Percentiles rank a stretch among this genome's conserved stretches.
phyloP scores from a whole-genome alignment of 139 green algal species.

The Ostreobium quekettii region DNA sequence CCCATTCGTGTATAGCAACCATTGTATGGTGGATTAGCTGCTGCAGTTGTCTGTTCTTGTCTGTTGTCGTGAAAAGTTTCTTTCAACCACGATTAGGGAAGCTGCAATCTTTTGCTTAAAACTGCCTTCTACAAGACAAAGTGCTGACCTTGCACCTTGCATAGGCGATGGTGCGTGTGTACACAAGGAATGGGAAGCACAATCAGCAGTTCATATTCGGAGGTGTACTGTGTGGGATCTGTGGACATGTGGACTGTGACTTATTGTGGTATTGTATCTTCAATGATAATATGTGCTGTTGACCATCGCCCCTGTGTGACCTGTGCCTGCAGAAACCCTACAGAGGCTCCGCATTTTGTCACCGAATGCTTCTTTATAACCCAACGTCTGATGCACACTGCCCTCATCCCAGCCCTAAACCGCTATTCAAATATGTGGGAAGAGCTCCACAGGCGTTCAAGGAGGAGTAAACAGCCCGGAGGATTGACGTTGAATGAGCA shows the following conservation, averaged over 20 bases:
- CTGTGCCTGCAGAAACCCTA: neutral
- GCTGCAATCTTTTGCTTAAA: no score
- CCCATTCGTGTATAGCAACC: no score
- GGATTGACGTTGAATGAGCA: neutral
- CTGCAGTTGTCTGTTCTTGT: no score
- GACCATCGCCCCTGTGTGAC: neutral
- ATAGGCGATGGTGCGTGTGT: no score
- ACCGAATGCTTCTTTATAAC: slow-evolving; percentile 65
- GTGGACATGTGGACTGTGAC: neutral
- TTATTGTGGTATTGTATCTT: neutral
- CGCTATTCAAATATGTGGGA: slow-evolving; percentile 2
- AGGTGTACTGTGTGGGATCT: neutral
- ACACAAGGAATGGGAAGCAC: neutral
- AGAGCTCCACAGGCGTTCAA: neutral
- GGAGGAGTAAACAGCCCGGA: neutral
- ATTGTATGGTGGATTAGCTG: no score
- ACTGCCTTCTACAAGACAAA: no score
- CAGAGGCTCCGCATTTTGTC: slow-evolving; percentile 46
- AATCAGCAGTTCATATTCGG: neutral
- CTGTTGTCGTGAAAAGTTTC: no score
- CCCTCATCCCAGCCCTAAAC: slow-evolving; percentile 42
- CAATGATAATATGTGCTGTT: neutral
- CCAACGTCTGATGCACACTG: slow-evolving; percentile 41
- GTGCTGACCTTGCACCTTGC: no score
- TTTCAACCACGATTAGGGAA: no score